phyloP scores from a whole-genome alignment of 768 basidiomycete genomes.

The Agrocybe praecox region DNA sequence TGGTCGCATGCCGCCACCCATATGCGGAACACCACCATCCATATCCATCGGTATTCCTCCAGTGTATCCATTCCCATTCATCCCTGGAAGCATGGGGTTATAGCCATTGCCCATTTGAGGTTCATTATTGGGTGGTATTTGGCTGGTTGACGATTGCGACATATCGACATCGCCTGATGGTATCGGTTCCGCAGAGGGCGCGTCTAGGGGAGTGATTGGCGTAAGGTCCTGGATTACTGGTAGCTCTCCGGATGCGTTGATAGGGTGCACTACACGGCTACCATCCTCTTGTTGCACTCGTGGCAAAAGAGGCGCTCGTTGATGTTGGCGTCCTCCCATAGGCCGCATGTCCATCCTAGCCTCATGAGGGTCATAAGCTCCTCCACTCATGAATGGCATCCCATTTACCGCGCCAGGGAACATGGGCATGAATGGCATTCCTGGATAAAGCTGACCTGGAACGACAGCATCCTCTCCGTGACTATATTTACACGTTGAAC shows the following conservation, averaged over 20 bases:
- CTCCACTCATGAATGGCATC: conserved; percentile 48
- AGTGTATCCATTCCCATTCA: conserved; percentile 14
- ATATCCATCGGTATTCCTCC: conserved; percentile 21
- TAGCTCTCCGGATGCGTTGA: conserved; percentile 65
- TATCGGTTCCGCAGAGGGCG: conserved; percentile 25
- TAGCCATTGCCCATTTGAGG: conserved; percentile 8
- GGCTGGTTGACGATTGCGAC: conserved; percentile 18
- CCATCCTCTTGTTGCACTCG: conserved; percentile 58
- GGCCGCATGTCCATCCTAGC: conserved; percentile 81
- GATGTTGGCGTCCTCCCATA: conserved; percentile 40
- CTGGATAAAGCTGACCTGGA: conserved; percentile 67
- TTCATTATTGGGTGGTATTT: conserved; percentile 8
- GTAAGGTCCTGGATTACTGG: conserved; percentile 87
- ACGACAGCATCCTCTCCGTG: conserved; percentile 90
- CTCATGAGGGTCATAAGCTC: conserved; percentile 78
- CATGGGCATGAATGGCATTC: conserved; percentile 73
- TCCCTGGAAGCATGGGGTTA: conserved; percentile 9
- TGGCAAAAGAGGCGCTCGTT: conserved; percentile 60
- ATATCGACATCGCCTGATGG: conserved; percentile 20
- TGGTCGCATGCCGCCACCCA: conserved; percentile 36
- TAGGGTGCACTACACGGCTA: conserved; percentile 36
- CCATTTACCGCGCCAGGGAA: conserved; percentile 46
- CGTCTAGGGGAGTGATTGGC: conserved; percentile 45
- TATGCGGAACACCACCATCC: conserved; percentile 17
- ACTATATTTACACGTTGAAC: conserved; percentile 87